Base-by-base conservation (phyloP, 768 basidiomycete species). In the Amanita pseudoporphyria region DNA sequence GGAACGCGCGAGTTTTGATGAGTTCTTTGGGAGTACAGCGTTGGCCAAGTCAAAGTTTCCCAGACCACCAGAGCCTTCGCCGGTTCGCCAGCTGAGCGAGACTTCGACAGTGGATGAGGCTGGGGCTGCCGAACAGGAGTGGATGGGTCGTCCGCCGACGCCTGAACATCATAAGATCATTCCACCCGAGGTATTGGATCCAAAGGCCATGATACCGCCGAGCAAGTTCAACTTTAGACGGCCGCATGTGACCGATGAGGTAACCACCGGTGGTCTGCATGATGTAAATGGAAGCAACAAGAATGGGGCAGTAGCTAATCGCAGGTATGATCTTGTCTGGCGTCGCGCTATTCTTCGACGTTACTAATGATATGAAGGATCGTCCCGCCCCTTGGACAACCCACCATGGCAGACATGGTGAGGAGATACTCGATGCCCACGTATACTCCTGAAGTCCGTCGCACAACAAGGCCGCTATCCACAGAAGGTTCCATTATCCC, bases 1-100 rank as follows among this genome's bases (percentile, higher is more conserved):
- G n/a, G 88, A 96, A 61, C 75, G 95, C 2, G 84, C 90, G 19
- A 82, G 76, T 49, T 99, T 94, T 53, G 88, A 94, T 10, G 89
- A 93, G 36, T 97, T 96, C 67, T 99, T 99, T 62, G 73, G 74
- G 45, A 89, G 87, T 55, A 75, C 74, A 28, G 92, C 84, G 31
- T 70, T 87, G 56, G 81, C 76, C 22, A 87, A 84, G 61, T 83
- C 78, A 33, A 90, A 84, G 67, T 89, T 89, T 58, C 81, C 83
- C 5, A 68, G 81, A 39, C 78, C 81, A 6, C 60, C 65, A 35
- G 66, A 69, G 53, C 60, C 62, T 24, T 52, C 62, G 21, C 64
- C 66, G 18, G 63, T 67, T 9, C 58, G 68, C 7, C 58, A 9
- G 65, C 10, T 57, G 57, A 51, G 12, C 50, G 52, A 38, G 56